A percentile compares a stretch with the other conserved stretches of the same genome.
Conservation (phyloP, 345 rosid genomes). For the Trapa bicornis region DNA sequence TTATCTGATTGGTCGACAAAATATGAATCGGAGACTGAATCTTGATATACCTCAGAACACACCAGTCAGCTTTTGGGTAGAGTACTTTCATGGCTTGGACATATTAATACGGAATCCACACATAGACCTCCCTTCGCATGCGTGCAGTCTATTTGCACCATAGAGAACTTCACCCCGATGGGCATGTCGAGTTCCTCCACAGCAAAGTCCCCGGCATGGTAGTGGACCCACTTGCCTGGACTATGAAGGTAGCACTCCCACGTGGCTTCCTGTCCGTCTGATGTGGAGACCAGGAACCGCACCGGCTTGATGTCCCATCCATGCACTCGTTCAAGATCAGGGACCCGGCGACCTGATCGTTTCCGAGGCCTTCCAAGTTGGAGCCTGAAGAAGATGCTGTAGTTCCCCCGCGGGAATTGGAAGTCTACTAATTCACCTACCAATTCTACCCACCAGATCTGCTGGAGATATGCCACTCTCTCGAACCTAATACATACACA, state of each 20-base stretch:
- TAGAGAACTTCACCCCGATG: not conserved
- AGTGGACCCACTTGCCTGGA: slow-evolving; percentile 20
- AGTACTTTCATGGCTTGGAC: not conserved
- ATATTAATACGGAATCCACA: not conserved
- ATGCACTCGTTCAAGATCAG: slow-evolving; percentile 21
- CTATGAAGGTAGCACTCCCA: slow-evolving; percentile 16
- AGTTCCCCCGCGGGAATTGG: slow-evolving; percentile 20
- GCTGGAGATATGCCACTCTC: slow-evolving; percentile 29
- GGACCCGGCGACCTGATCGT: slow-evolving; percentile 16
- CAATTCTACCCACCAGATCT: slow-evolving; percentile 19
- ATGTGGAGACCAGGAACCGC: slow-evolving; percentile 21
- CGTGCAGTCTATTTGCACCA: not conserved
- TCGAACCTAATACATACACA: slow-evolving; percentile 5
- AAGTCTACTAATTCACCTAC: slow-evolving; percentile 22
- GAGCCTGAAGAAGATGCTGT: slow-evolving; percentile 24
- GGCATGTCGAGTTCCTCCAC: not conserved
- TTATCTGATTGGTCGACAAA: too few species aligned
- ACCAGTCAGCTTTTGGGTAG: not conserved
- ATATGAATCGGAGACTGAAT: too few species aligned
- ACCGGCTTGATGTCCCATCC: slow-evolving; percentile 33
- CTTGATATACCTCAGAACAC: too few species aligned
- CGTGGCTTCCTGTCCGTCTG: slow-evolving; percentile 16
- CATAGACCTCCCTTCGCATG: not conserved
- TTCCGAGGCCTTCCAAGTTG: slow-evolving; percentile 21
- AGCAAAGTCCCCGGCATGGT: slow-evolving; percentile 22